Base-by-base conservation (phyloP, 2,329 filamentous ascomycete genomes). In the Paecilomyces niveus region DNA sequence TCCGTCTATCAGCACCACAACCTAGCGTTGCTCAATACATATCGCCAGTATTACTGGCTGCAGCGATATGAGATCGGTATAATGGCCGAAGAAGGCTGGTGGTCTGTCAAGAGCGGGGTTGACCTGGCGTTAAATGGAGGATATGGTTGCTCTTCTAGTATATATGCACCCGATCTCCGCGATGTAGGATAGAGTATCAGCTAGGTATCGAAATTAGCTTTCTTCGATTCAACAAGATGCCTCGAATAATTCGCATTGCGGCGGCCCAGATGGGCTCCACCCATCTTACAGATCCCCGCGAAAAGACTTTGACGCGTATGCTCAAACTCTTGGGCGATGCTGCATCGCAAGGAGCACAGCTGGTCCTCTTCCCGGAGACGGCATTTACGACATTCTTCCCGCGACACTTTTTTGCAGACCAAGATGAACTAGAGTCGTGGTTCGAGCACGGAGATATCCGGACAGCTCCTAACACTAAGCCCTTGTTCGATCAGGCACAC, bases 331-430 rank as follows among this genome's bases (percentile, higher is more conserved):
- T 85, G 24, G 70, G 77, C 18, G 67, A 75, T 51, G 81, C 81
- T 11, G 73, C 76, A 0, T 57, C 68, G 2, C 67, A 79, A 57
- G 74, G 74, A 15, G 80, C 79, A 50, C 73, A 80, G 60, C 68
- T 84, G 1, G 76, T 83, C 9, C 76, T 83, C 31, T 84, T 79
- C 62, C 82, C 81, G 0, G 82, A 84, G 67, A 72, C 76, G n/a
- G 78, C 81, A 10, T 74, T 84, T 11, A 83, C 81, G 0, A 84
- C 81, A 0, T 84, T 85, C 73, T 84, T 84, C 65, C 81, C 82
- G 0, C 76, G 80, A 4, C 76, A 81, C 62, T 68, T 83, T 51
- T 76, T 82, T 59, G 67, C 75, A 8, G 75, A 80, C 57, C 67
- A 72, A 24, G 65, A 69, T 13, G 74, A 80, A 49, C 69, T 83